A percentile compares a stretch with the other conserved stretches of the same genome.
phyloP scores from a whole-genome alignment of 306 rosid genomes.

The Trichosanthes truncata region DNA sequence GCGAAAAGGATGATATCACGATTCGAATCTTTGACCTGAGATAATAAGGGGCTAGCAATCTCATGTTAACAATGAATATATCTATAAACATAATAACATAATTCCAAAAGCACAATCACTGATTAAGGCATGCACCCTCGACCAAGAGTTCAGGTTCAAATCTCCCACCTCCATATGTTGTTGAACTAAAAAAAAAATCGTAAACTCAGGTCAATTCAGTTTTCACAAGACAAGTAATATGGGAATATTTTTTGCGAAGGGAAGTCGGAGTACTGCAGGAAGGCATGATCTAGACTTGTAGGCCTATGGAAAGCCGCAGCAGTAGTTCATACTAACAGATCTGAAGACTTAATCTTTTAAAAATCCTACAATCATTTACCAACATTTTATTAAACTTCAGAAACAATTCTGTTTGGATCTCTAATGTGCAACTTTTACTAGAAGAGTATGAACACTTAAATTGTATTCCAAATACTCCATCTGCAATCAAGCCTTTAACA shows the following conservation, averaged over 20 bases:
- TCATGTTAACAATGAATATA: background rate
- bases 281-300: background rate
- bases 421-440: background rate
- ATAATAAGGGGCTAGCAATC: background rate
- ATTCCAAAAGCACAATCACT: background rate
- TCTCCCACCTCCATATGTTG: background rate
- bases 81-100: background rate
- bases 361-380: background rate
- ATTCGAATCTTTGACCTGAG: background rate
- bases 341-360: background rate
- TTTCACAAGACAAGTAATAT: background rate
- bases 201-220: background rate
- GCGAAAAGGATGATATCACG: background rate
- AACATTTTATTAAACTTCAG: background rate
- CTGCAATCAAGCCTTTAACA: background rate
- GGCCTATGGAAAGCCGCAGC: background rate
- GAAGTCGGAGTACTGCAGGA: background rate
- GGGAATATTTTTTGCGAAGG: background rate
- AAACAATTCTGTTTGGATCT: background rate
- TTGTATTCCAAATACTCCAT: background rate
- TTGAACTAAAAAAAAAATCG: background rate
- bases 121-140: too few relatives aligned
- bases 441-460: background rate
- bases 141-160: too few relatives aligned
- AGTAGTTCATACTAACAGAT: background rate